Conservation (phyloP, 2,329 filamentous ascomycete species). For the Aspergillus terreus region DNA sequence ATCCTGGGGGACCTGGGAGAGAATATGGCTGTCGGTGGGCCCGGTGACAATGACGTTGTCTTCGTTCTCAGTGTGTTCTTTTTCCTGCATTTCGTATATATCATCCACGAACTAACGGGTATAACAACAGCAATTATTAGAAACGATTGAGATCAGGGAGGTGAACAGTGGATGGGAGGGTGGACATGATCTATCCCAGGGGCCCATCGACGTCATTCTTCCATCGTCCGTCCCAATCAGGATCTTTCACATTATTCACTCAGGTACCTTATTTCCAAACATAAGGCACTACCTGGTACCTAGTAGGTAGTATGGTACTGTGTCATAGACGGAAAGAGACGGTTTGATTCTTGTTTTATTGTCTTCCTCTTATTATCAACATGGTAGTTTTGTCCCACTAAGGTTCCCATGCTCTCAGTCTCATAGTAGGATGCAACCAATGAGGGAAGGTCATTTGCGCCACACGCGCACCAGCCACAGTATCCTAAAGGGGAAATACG, state of each 20-base stretch:
- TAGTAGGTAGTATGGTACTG: no score
- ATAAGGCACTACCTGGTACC: no score
- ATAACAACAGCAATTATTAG: no score
- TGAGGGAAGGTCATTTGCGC: not conserved
- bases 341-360: no score
- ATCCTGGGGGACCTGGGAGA: conserved; percentile 13
- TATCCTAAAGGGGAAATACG: not conserved
- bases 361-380: no score
- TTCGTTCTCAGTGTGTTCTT: conserved; percentile 4
- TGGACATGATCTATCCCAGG: not conserved
- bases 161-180: not conserved
- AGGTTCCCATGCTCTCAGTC: not conserved
- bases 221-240: not conserved
- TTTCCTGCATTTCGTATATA: no score
- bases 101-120: no score
- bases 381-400: no score
- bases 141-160: no score
- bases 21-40: conserved; percentile 16
- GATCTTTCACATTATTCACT: not conserved
- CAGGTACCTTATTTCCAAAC: not conserved
- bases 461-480: not conserved
- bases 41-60: conserved; percentile 1
- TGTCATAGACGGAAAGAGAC: no score
- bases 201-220: not conserved
- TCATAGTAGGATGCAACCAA: not conserved